Conservation (phyloP, 345 rosid species). For the Geranium rotundifolium region DNA sequence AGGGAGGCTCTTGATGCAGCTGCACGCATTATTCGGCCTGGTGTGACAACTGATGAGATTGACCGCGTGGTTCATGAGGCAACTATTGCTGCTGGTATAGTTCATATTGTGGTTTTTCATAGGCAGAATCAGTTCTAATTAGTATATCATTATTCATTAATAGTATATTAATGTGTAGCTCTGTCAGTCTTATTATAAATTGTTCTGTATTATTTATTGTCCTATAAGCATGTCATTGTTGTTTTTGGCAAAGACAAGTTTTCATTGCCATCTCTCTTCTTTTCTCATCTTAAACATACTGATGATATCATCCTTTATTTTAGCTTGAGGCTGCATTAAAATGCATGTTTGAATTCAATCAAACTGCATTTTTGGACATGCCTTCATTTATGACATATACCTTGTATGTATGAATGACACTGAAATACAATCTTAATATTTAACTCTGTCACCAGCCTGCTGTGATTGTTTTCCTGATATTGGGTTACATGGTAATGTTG, state of each 20-base stretch:
- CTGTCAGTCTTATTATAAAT: neutral
- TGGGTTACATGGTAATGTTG: neutral
- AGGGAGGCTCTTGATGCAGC: conserved; percentile 91
- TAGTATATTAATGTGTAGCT: neutral
- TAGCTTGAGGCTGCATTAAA: neutral
- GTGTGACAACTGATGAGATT: conserved; percentile 93
- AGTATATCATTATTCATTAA: neutral
- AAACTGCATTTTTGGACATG: too few species aligned
- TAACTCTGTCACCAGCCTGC: too few species aligned
- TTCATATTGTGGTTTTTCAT: neutral
- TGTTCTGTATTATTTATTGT: neutral
- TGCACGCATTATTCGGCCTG: conserved; percentile 63
- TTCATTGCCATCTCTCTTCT: neutral
- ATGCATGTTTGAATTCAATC: neutral
- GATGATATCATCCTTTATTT: neutral
- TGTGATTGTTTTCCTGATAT: neutral
- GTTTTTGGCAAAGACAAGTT: neutral
- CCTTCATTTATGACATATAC: neutral
- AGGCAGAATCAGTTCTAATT: neutral
- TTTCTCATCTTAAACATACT: neutral
- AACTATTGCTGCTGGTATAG: conserved; percentile 69
- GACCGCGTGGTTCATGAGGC: conserved; percentile 88
- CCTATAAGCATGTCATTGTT: neutral
- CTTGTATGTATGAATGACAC: neutral
- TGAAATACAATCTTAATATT: neutral